phyloP scores from a whole-genome alignment of 192 early-diverging fungal species.

The Rhizoclosmatium sp. region DNA sequence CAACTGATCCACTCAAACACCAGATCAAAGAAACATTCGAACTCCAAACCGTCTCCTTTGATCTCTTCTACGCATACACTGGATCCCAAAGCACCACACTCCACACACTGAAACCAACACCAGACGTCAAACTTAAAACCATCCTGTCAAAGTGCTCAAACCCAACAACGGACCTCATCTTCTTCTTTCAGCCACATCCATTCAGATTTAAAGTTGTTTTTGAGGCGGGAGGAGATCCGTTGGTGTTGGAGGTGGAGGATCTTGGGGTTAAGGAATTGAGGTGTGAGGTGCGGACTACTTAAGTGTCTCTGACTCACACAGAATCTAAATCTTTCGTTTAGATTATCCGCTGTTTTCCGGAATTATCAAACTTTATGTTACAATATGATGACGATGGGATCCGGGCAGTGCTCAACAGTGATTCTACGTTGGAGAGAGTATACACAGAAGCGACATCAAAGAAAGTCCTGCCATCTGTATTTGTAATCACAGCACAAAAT shows the following conservation, averaged over 20 bases:
- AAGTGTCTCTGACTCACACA: not conserved
- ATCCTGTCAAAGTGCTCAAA: not conserved
- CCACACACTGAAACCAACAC: conserved; percentile 16
- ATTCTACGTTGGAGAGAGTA: not conserved
- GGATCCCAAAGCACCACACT: not conserved
- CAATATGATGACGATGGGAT: conserved; percentile 12
- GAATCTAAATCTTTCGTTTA: not conserved
- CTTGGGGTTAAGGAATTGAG: not conserved
- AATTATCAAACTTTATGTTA: conserved; percentile 2
- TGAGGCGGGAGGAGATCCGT: not conserved
- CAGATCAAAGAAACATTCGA: conserved; percentile 23
- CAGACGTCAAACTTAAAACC: conserved; percentile 11
- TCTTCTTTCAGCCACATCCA: not conserved
- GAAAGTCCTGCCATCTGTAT: not conserved
- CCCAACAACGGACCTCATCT: not conserved
- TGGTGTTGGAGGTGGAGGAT: conserved; percentile 3
- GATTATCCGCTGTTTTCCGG: conserved; percentile 24
- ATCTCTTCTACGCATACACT: not conserved
- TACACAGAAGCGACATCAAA: not conserved
- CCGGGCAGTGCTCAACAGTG: conserved; percentile 8
- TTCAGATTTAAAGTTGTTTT: not conserved
- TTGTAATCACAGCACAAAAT: not conserved
- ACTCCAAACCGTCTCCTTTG: conserved; percentile 16
- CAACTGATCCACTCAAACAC: not conserved
- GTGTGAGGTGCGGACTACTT: not conserved